A percentile compares a stretch with the other conserved stretches of the same genome.
These are phyloP conservation scores for Rhododendron henanense DNA, from an alignment of 148 eudicot species.

Conservation along the genomic window DNA sequence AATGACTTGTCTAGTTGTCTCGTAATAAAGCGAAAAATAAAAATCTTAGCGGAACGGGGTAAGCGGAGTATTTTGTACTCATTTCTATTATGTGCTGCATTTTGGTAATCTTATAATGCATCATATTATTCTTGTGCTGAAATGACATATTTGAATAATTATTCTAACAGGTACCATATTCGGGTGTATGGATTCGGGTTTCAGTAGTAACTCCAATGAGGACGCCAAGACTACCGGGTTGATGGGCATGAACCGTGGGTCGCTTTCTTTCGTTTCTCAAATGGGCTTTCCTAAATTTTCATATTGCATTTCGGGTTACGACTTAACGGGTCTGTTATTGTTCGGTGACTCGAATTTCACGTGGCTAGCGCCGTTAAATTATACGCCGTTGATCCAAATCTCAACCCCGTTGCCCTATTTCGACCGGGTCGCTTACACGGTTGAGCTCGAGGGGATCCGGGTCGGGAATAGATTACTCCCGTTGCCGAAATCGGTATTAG, in stretches of 20 bases:
- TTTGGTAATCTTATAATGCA: neutral
- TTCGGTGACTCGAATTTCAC: conserved; percentile 55
- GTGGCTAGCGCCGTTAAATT: conserved; percentile 56
- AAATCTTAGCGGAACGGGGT: too few relatives aligned
- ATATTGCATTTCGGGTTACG: conserved; percentile 82
- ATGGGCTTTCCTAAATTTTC: conserved; percentile 75
- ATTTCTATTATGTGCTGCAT: neutral
- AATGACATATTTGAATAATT: neutral
- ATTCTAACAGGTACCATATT: conserved; percentile 42
- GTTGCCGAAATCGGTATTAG: conserved; percentile 54
- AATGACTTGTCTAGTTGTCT: too few relatives aligned
- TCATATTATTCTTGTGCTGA: neutral
- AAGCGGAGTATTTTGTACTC: too few relatives aligned
- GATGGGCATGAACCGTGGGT: conserved; percentile 90
- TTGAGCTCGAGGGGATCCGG: conserved; percentile 66
- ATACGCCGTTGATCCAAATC: conserved; percentile 66
- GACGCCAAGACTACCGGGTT: conserved; percentile 72
- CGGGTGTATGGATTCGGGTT: conserved; percentile 75
- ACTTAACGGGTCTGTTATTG: conserved; percentile 54
- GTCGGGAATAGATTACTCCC: conserved; percentile 41
- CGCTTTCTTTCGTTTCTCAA: conserved; percentile 74
- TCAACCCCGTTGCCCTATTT: conserved; percentile 66
- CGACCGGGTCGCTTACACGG: conserved; percentile 76
- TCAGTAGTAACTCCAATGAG: conserved; percentile 37
- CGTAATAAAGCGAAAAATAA: too few relatives aligned